Base-by-base conservation (phyloP, 2,329 filamentous ascomycete species). In the Colletotrichum sp. region DNA sequence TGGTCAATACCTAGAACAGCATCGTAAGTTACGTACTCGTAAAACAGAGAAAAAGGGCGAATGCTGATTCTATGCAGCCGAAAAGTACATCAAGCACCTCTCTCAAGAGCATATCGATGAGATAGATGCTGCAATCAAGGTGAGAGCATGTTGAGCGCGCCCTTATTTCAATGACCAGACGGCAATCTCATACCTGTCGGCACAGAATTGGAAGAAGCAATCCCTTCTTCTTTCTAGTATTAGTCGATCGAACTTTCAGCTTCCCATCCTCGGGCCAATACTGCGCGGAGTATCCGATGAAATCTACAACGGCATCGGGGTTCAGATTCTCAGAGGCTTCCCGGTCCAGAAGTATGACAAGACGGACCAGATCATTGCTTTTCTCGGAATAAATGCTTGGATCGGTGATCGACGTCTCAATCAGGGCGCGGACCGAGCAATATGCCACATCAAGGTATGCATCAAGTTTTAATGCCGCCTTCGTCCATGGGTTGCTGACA, bases 141-240 rank as follows among this genome's bases (percentile, higher is more conserved):
- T 48, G 3, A 48, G 38, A 0, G 18, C 9, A 48, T 48, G 18
- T 48, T 0, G 18, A 48, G 9, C 18, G 18, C 38, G 38, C 18
- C 36, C 38, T 43, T n/a, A 48, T 0, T 48, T n/a, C 9, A n/a
- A 48, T n/a, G 18, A n/a, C 0, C 38, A 48, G 18, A 48, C 38
- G 38, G 0, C 3, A 43, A 0, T 12, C 18, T 48, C 9, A 48
- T 48, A 1, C 9, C 18, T 0, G 18, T 48, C 0, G 0, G 0
- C 38, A 10, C 18, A 48, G 38, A 0, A 48, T 48, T 48, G 38
- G 18, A 48, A 48, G 18, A 12, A 7, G 18, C 38, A n/a, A n/a
- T 48, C 18, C 9, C 9, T 48, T 48, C 18, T 0, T n/a, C 38
- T 48, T 0, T 7, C 38, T 9, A n/a, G 0, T n/a, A n/a, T 48